These are phyloP conservation scores for Theobroma cacao DNA, from an alignment of 345 rosid genomes.

Conservation along the genomic window DNA sequence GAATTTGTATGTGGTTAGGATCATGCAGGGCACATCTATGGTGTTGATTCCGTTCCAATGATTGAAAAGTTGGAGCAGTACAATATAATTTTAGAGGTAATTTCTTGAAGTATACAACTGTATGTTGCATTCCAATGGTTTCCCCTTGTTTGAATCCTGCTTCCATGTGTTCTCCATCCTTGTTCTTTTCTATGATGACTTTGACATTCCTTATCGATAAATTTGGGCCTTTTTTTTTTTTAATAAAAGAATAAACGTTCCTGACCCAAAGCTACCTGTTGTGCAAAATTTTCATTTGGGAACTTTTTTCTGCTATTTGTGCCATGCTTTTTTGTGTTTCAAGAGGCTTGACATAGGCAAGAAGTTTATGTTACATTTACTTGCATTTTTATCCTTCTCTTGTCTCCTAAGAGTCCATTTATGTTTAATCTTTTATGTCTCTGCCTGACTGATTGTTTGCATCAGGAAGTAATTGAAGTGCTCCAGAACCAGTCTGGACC, in stretches of 20 bases:
- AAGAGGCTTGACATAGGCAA: neutral
- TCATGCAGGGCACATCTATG: slow-evolving; percentile 93
- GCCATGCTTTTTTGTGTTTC: neutral
- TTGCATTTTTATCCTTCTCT: slow-evolving; percentile 4
- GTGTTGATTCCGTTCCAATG: slow-evolving; percentile 86
- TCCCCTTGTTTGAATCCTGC: neutral
- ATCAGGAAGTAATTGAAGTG: slow-evolving; percentile 59
- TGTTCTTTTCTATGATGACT: neutral
- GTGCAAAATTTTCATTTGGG: neutral
- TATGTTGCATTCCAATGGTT: neutral
- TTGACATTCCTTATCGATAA: neutral
- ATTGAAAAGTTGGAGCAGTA: slow-evolving; percentile 85
- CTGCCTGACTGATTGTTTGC: slow-evolving; percentile 2
- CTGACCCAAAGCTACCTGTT: neutral
- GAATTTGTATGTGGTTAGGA: slow-evolving; percentile 47
- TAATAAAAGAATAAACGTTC: neutral
- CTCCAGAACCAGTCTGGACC: slow-evolving; percentile 67
- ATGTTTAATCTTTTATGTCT: neutral
- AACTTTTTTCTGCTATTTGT: neutral
- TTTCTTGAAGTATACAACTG: slow-evolving; percentile 17
- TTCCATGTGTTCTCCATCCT: neutral
- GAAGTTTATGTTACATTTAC: neutral
- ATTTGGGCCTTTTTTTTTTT: neutral
- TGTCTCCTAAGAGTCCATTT: neutral
- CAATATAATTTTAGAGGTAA: slow-evolving; percentile 70